Evolutionary conservation across 331 rosid species (phyloP).

Genomic region (Quercus tomentella): DNA sequence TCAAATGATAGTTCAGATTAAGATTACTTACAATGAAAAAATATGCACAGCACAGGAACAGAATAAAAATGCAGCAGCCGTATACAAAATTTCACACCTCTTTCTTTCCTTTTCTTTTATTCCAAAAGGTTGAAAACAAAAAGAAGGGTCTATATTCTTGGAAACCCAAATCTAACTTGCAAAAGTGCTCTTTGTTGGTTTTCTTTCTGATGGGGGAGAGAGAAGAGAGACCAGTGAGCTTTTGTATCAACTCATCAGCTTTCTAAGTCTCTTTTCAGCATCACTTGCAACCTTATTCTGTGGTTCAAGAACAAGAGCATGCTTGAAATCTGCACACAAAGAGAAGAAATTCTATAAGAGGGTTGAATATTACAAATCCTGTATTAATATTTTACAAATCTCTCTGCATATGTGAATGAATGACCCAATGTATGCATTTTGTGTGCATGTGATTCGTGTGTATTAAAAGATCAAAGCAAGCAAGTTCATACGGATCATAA

Average conservation of each 20-base stretch:
- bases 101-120: neutral
- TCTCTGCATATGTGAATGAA: neutral
- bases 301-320: slow-evolving; percentile 82
- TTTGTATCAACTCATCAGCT: slow-evolving; percentile 35
- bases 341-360: neutral
- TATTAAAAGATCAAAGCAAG: too few relatives aligned
- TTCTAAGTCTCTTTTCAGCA: slow-evolving; percentile 63
- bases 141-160: neutral
- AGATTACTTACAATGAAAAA: neutral
- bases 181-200: neutral
- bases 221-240: neutral
- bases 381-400: neutral
- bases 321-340: slow-evolving; percentile 67
- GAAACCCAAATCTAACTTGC: neutral
- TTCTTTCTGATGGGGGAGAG: neutral
- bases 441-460: neutral
- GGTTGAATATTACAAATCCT: neutral
- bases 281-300: slow-evolving; percentile 60
- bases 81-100: neutral
- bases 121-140: neutral
- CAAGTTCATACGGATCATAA: neutral
- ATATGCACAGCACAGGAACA: neutral
- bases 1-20: neutral
- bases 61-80: neutral
- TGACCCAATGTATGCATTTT: neutral